Base-by-base conservation (phyloP, 2,329 filamentous ascomycete species). In the Dissoconium aciculare region DNA sequence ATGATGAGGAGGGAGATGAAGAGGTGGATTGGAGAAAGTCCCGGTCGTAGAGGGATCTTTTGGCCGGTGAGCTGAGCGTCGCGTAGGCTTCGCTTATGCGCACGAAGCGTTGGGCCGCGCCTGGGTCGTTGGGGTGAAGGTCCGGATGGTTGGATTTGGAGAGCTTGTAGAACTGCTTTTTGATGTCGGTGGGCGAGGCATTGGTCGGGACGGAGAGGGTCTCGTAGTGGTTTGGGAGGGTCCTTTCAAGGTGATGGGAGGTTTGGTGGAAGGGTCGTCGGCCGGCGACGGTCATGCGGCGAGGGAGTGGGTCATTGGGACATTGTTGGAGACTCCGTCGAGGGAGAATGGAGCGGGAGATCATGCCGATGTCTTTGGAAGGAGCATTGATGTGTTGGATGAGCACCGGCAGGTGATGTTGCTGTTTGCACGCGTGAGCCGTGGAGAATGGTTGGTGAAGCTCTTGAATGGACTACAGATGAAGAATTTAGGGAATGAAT, bases 71-170 rank as follows among this genome's bases (percentile, higher is more conserved):
- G 13, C 46, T 44, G 1, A 53, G 43, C 11, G 42, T 44, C 11
- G 46, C 44, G 34, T 50, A 51, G 11, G 50, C 50, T 40, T 63
- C 16, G 54, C 47, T 44, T 50, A 62, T 39, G 39, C 60, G 19
- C 53, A 66, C 40, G 55, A 65, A 98, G 52, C 76, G 79, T 35
- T 70, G 60, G 3, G 74, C 65, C 39, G 85, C 79, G 35, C 60
- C 52, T 4, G 80, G 78, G 56, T 93, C 78, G 44, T 69, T 52
- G 37, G 68, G 81, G 64, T 95, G 91, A 52, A 75, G 74, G 65
- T 98, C 89, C 1, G 89, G 89, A 57, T 98, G 89, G 66, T 93
- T 78, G 32, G 69, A 62, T 59, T 94, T 92, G 50, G 84, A 93
- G 53, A 95, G 79, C 38, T 68, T 59, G 66, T 94, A 95, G 69